These are phyloP conservation scores for Suillus weaverae DNA, from an alignment of 768 basidiomycete genomes.

Conservation along the genomic window DNA sequence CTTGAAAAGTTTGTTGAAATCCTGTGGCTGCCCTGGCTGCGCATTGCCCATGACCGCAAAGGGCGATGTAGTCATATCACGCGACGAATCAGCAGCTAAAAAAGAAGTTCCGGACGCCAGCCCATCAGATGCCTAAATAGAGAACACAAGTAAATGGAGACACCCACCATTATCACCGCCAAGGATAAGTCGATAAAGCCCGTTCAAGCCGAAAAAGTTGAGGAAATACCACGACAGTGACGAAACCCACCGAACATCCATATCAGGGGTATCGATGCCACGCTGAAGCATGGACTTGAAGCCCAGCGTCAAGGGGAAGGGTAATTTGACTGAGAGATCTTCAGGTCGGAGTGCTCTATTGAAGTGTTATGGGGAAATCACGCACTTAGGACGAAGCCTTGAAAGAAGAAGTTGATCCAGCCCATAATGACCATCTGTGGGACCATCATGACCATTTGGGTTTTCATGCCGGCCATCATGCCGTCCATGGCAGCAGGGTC, in stretches of 20 bases:
- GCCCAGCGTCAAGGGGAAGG: conserved; percentile 93
- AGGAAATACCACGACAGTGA: conserved; percentile 99
- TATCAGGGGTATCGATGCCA: conserved; percentile 91
- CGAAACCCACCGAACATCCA: conserved; percentile 99
- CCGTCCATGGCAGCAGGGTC: conserved; percentile 95
- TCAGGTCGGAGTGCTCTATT: conserved; percentile 9
- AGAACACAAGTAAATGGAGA: conserved; percentile 7
- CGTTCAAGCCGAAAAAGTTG: conserved; percentile 97
- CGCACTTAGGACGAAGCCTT: conserved; percentile 96
- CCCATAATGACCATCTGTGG: conserved; percentile 99
- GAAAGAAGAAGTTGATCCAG: conserved; percentile 99
- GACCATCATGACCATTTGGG: conserved; percentile 99
- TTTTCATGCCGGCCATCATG: conserved; percentile 99
- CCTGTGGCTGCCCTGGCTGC: conserved; percentile 64
- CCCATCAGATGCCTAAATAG: conserved; percentile 14
- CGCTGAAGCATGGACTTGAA: conserved; percentile 99
- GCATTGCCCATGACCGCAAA: conserved; percentile 56
- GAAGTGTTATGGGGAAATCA: conserved; percentile 21
- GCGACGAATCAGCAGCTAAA: conserved; percentile 76
- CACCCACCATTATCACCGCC: conserved; percentile 83
- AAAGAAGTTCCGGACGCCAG: conserved; percentile 16
- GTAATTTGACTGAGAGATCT: conserved; percentile 76
- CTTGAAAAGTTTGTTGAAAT: conserved; percentile 87
- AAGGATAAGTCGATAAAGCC: conserved; percentile 90
- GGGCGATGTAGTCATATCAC: conserved; percentile 69